These are phyloP conservation scores for Anthoceros angustus DNA, from an alignment of 225 moss, liverwort and hornwort genomes.

Conservation along the genomic window DNA sequence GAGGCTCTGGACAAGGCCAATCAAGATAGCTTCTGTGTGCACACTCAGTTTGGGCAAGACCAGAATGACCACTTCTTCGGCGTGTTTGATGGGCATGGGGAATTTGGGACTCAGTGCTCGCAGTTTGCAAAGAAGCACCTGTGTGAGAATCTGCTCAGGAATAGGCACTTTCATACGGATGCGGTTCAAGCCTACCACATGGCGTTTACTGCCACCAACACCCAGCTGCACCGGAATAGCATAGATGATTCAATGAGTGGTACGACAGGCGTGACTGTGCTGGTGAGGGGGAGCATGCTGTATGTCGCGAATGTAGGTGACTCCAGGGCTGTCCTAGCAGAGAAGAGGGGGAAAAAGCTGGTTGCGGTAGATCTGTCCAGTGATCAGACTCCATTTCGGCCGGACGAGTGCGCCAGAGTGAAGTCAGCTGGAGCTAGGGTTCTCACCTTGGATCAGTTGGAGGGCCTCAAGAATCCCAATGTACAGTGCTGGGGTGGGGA, in stretches of 20 bases:
- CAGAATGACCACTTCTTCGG: constrained; percentile 83
- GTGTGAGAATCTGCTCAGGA: constrained; percentile 64
- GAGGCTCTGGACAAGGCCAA: constrained; percentile 90
- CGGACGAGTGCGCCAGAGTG: constrained; percentile 66
- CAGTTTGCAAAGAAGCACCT: constrained; percentile 66
- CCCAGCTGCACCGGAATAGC: constrained; percentile 55
- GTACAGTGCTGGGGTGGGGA: constrained; percentile 90
- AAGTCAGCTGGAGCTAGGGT: constrained; percentile 63
- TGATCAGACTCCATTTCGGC: constrained; percentile 87
- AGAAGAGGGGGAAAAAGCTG: constrained; percentile 35
- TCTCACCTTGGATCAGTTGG: constrained; percentile 82
- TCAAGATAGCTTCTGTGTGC: constrained; percentile 83
- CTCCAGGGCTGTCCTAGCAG: constrained; percentile 71
- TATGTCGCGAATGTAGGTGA: constrained; percentile 94
- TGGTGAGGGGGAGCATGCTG: constrained; percentile 70
- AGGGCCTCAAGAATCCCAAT: constrained; percentile 81
- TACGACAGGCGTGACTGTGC: constrained; percentile 75
- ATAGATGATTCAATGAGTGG: constrained; percentile 98
- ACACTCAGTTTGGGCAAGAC: constrained; percentile 54
- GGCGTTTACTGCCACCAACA: constrained; percentile 54
- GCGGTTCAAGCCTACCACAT: constrained; percentile 71
- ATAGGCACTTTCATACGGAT: constrained; percentile 42
- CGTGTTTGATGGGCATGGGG: constrained; percentile 91
- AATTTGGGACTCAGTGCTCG: constrained; percentile 86
- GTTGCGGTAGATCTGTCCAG: constrained; percentile 61